Evolutionary conservation across 176 grass and related monocot species (phyloP), one percentile per base, ranked within the genome.

Genomic region (Musa beccarii): DNA sequence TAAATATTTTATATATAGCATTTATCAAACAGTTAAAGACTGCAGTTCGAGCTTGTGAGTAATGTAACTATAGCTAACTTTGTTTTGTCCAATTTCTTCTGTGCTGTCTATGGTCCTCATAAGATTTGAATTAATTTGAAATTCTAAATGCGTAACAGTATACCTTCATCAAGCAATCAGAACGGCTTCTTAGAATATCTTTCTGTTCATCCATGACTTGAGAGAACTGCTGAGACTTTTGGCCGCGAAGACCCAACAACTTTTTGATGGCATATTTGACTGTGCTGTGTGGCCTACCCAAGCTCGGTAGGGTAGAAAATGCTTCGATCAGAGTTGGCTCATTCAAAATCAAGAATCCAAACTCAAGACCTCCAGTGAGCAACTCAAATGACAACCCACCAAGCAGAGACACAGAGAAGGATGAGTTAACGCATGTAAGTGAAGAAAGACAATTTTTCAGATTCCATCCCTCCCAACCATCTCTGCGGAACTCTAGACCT

Each of bases 311-410:
- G 78, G 80, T 86, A 73, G 90, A 77, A 70, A 99, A 90, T 22
- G 79, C 75, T 57, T 99, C 90, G 26, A 81, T 73, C 86, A 99
- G 85, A 26, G 81, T 84, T 53, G 84, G 66, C 20, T 85, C 88
- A 17, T 82, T 86, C 74, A 99, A 67, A 65, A 99, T 83, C 50
- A 99, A 78, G 81, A 86, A 99, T 51, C 90, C 95, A n/a, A 91
- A 94, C 43, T 94, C 86, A 54, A 91, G 85, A 65, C 90, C 95
- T 14, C 86, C 88, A 19, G 90, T 84, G 19, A 81, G 75, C 79
- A 99, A 76, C 86, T 94, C 86, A 79, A 91, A 94, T 19, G 95
- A 94, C 64, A 94, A 69, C 62, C 92, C 95, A 10, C 95, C 95
- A 0, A 99, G 90, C 11, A 99, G 75, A 59, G 85, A 78, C 19